These are phyloP conservation scores for Tympanopsis confertula DNA, from an alignment of 2,329 filamentous ascomycete genomes.

Conservation along the genomic window DNA sequence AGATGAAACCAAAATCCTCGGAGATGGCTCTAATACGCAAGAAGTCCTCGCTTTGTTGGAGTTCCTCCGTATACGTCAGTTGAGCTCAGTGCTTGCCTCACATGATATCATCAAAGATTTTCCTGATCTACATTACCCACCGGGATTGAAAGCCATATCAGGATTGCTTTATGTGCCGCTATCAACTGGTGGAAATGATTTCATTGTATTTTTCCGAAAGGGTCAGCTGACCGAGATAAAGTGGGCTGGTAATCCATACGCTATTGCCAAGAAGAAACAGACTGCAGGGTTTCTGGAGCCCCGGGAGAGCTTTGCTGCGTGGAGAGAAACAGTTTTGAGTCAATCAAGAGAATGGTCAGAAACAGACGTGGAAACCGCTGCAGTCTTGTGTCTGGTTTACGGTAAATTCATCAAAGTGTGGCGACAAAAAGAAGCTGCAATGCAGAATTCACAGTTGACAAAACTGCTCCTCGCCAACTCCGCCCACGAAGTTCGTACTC, in stretches of 20 bases:
- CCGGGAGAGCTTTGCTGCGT: conserved; percentile 66
- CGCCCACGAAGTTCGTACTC: conserved; percentile 82
- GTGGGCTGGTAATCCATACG: conserved; percentile 80
- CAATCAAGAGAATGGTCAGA: conserved; percentile 82
- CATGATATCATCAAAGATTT: conserved; percentile 70
- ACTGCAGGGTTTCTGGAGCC: conserved; percentile 68
- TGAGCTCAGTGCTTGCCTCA: conserved; percentile 67
- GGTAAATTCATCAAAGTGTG: conserved; percentile 86
- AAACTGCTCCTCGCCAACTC: conserved; percentile 73
- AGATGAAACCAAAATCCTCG: conserved; percentile 81
- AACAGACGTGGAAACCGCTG: conserved; percentile 79
- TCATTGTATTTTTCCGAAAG: conserved; percentile 80
- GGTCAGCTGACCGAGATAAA: conserved; percentile 66
- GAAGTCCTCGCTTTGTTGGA: conserved; percentile 77
- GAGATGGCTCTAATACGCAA: conserved; percentile 62
- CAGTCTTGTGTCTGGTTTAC: conserved; percentile 78
- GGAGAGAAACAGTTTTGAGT: conserved; percentile 71
- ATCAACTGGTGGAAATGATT: conserved; percentile 64
- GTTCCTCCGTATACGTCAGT: conserved; percentile 65
- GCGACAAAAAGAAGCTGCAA: conserved; percentile 76
- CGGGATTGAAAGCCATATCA: conserved; percentile 67
- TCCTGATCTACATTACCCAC: conserved; percentile 67
- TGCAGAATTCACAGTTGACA: conserved; percentile 74
- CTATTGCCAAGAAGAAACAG: conserved; percentile 63
- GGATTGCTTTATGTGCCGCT: conserved; percentile 75